Base-by-base conservation (phyloP, 2,329 filamentous ascomycete species). In the Cladosporium sp. region DNA sequence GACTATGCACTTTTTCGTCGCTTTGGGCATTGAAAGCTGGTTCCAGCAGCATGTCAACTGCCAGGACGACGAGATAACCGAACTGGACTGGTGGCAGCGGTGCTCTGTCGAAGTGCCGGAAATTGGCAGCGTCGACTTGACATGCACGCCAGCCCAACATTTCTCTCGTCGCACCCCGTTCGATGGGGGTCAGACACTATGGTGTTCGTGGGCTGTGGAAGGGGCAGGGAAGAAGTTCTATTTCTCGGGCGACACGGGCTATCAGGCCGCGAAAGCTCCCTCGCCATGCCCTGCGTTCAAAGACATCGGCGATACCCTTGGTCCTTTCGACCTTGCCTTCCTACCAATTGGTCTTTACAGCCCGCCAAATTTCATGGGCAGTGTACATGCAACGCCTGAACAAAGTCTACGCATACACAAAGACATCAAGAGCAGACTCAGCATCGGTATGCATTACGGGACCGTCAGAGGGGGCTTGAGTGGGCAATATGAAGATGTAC, bases 391-490 rank as follows among this genome's bases (percentile, higher is more conserved):
- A 11, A 70, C 70, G 20, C 74, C 75, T 0, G 73, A 75, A 51
- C 74, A 78, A 54, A 71, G 72, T 5, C 56, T 77, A 1, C 60
- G 69, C 22, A 75, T 78, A 38, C 75, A 78, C 50, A 68, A 69
- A 44, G 73, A 75, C 50, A 59, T 78, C 39, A 65, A 57, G 39
- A 74, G 73, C 47, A 73, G 67, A 60, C 71, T 69, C 55, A 76
- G 72, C 27, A 69, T 79, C 20, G 75, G 73, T 0, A 78, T 78
- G 75, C 76, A 79, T 52, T 78, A 72, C 54, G 75, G 75, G 0
- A 77, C 75, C 0, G 68, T 78, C 1, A 57, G 74, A 47, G 73
- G 74, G 13, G 69, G 67, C 0, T 58, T 76, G 3, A 73, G 69
- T 37, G 69, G 63, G 11, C 66, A 71, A 7, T 77, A 72, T 50